Conservation (phyloP, 164 flowering plant genomes). For the Vitis rotundifolia region DNA sequence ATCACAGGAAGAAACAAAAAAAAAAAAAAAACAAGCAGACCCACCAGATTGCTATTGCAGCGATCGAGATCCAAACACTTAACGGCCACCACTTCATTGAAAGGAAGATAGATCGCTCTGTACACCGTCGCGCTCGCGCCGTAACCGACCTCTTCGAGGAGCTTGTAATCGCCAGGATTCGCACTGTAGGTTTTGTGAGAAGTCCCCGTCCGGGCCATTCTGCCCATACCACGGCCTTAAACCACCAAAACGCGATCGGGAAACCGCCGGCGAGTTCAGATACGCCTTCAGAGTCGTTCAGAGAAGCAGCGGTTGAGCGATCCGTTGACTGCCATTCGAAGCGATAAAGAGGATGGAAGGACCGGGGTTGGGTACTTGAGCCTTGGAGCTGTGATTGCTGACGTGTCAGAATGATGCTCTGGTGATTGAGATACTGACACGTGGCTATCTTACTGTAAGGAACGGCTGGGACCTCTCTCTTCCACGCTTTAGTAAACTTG, state of each 20-base stretch:
- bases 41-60: conserved; percentile 86
- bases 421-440: conserved; percentile 23
- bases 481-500: too few species aligned
- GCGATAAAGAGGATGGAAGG: conserved; percentile 5
- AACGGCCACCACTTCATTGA: conserved; percentile 81
- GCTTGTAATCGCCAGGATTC: conserved; percentile 69
- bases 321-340: conserved; percentile 45
- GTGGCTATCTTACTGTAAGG: conserved; percentile 19
- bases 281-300: not conserved
- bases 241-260: not conserved
- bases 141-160: conserved; percentile 84
- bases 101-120: conserved; percentile 88
- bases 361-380: not conserved
- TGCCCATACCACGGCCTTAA: conserved; percentile 36
- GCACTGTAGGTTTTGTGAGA: conserved; percentile 47
- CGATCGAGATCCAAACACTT: conserved; percentile 99
- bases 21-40: conserved; percentile 9
- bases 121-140: conserved; percentile 95
- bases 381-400: conserved; percentile 16
- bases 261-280: not conserved
- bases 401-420: conserved; percentile 21
- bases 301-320: conserved; percentile 1
- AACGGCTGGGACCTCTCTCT: conserved; percentile 11
- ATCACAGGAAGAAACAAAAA: not conserved
- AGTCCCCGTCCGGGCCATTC: conserved; percentile 35